Evolutionary conservation across 208 protist genomes (phyloP).

Genomic region (Crithidia mellificae): DNA sequence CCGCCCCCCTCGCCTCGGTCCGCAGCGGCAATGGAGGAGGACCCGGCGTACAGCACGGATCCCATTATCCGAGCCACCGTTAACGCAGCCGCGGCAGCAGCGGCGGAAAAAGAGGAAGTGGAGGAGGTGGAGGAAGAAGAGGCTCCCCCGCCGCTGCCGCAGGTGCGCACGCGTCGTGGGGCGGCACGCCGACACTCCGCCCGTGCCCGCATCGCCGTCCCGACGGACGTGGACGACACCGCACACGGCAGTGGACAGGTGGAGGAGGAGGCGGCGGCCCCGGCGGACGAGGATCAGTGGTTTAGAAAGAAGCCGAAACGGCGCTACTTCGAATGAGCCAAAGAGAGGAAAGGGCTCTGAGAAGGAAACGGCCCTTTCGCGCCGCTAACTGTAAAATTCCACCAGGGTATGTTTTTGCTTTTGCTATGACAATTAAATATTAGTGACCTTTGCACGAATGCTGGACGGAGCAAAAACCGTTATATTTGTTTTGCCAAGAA

Average conservation of each 20-base stretch:
- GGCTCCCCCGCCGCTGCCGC: conserved; percentile 4
- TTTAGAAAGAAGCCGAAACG: conserved; percentile 49
- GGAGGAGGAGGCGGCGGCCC: background rate
- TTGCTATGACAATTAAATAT: too few relatives aligned
- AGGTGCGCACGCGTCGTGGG: conserved; percentile 25
- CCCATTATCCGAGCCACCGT: too few relatives aligned
- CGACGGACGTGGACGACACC: conserved; percentile 3
- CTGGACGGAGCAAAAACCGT: too few relatives aligned
- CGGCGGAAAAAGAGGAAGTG: background rate
- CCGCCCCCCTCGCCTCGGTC: too few relatives aligned
- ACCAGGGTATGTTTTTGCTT: too few relatives aligned
- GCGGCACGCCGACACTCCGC: conserved; percentile 19
- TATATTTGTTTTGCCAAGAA: too few relatives aligned
- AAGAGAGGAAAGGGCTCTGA: too few relatives aligned
- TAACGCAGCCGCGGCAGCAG: background rate
- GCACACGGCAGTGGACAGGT: background rate
- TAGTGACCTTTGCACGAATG: too few relatives aligned
- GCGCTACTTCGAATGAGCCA: conserved; percentile 38
- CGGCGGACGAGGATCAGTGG: conserved; percentile 28
- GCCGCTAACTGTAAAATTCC: too few relatives aligned
- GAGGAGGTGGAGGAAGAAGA: conserved; percentile 6
- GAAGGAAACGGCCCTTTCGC: too few relatives aligned
- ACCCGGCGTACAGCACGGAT: too few relatives aligned
- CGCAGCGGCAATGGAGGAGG: too few relatives aligned
- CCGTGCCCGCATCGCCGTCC: background rate